Conservation (phyloP, 257 asterid species). For the Scutellaria galericulata region DNA sequence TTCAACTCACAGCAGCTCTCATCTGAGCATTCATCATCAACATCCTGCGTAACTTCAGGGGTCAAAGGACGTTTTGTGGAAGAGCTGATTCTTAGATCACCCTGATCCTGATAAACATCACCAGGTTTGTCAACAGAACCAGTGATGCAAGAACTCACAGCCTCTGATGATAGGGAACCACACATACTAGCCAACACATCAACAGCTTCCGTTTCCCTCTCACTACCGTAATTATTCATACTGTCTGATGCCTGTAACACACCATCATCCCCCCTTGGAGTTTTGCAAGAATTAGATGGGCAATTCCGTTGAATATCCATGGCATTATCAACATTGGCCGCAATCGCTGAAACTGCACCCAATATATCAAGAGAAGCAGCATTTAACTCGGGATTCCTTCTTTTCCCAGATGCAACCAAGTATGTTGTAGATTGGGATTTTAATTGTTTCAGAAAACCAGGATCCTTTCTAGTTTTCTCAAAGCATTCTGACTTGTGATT, state of each 20-base stretch:
- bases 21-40: constrained; percentile 78
- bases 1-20: constrained; percentile 86
- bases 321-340: constrained; percentile 51
- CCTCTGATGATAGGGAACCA: constrained; percentile 92
- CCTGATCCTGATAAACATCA: constrained; percentile 59
- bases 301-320: constrained; percentile 48
- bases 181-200: constrained; percentile 96
- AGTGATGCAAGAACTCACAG: constrained; percentile 84
- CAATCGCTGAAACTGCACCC: constrained; percentile 77
- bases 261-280: constrained; percentile 43
- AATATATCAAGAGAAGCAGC: constrained; percentile 84
- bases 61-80: constrained; percentile 50
- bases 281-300: constrained; percentile 40
- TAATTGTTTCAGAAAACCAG: constrained; percentile 54
- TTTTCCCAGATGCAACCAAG: constrained; percentile 73
- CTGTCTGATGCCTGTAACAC: constrained; percentile 51
- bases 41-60: constrained; percentile 63
- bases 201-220: constrained; percentile 72
- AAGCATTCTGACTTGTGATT: constrained; percentile 86
- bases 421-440: constrained; percentile 61
- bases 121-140: constrained; percentile 70
- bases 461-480: constrained; percentile 60
- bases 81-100: constrained; percentile 50
- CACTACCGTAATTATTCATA: constrained; percentile 51
- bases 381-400: constrained; percentile 70